Evolutionary conservation across 805 yeast species (phyloP), one percentile per base, ranked within the genome.

Genomic region (Clavispora fructus): DNA sequence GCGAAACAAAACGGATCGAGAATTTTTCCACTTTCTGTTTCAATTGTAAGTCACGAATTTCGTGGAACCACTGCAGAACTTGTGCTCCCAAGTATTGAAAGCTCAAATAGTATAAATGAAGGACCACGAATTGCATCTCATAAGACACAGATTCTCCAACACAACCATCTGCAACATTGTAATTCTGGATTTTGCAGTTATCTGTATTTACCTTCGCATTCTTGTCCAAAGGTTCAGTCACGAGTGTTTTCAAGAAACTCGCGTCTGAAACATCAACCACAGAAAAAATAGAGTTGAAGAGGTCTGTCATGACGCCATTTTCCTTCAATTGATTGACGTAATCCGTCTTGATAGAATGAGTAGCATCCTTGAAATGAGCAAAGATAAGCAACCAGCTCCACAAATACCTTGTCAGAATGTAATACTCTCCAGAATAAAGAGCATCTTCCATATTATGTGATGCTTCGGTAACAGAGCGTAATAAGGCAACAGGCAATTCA

Each of bases 301-400:
- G 69, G 6, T 59, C 60, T 3, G 66, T 69, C 7, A 86, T 63
- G n/a, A 74, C 58, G 27, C 71, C 76, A 7, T 63, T 58, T 3
- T 45, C 51, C 26, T 77, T 78, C 45, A 89, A 59, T 52, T 85
- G 84, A 17, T 66, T 70, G 31, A 83, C 75, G 55, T 85, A 86
- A 38, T 73, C 69, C 40, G 78, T 74, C 46, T 90, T 74, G 52
- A 89, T 72, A 35, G 78, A 76, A 52, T 79, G 80, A 1, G 94
- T 79, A 6, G 85, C 75, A 47, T 81, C 79, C 43, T 75, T 73
- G 59, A 89, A 85, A 61, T 81, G 81, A 27, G 66, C 68, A 51
- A 86, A 72, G 0, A 86, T 62, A 44, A 87, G 67, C 50, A 65
- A 67, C 95, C 95, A 90, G 46, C 80, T 67, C 83, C 87, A 83